Percentiles rank a stretch among this genome's conserved stretches.
Conservation (phyloP, 768 basidiomycete species). For the Mycena alexandri region DNA sequence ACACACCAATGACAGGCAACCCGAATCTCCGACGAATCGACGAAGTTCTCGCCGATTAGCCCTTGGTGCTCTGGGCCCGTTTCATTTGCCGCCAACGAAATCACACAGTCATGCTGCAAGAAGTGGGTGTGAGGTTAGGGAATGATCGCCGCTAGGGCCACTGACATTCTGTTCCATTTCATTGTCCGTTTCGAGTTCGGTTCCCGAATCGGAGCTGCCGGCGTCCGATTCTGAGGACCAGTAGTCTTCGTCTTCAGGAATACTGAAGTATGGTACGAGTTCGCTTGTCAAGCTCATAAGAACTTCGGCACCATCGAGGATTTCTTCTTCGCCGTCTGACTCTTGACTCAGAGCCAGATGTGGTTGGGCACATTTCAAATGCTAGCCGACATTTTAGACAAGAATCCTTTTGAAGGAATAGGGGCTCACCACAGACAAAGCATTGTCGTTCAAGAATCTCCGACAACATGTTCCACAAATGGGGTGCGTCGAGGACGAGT, state of each 20-base stretch:
- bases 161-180: constrained; percentile 14
- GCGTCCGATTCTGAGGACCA: constrained; percentile 31
- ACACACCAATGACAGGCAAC: constrained; percentile 14
- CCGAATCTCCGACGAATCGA: constrained; percentile 22
- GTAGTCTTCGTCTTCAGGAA: constrained; percentile 13
- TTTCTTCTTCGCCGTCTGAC: constrained; percentile 1
- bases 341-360: neutral
- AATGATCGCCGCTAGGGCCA: neutral
- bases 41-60: constrained; percentile 15
- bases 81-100: constrained; percentile 13
- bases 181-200: constrained; percentile 14
- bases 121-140: neutral
- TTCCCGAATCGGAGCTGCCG: constrained; percentile 25
- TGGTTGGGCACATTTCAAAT: constrained; percentile 23
- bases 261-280: neutral
- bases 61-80: constrained; percentile 9
- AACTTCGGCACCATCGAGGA: constrained; percentile 21
- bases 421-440: constrained; percentile 22
- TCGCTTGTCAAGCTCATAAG: constrained; percentile 9
- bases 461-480: constrained; percentile 24
- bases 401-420: neutral
- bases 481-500: constrained; percentile 21
- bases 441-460: constrained; percentile 22
- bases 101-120: constrained; percentile 4
- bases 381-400: constrained; percentile 7